These are phyloP conservation scores for Cladophialophora exuberans DNA, from an alignment of 2,329 filamentous ascomycete genomes.

Conservation along the genomic window DNA sequence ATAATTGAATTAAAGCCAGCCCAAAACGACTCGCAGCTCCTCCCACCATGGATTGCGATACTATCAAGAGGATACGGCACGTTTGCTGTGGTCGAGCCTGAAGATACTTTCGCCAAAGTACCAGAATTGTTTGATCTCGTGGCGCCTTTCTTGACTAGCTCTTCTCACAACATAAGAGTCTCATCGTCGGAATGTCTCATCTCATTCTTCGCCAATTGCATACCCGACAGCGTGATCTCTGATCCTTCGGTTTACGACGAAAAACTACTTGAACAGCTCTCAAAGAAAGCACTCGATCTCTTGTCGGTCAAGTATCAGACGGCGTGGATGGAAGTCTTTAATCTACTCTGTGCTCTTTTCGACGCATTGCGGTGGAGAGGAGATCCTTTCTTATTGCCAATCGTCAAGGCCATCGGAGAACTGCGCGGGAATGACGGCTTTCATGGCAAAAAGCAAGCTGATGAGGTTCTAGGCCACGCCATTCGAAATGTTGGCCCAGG, in stretches of 20 bases:
- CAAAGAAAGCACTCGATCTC: conserved; percentile 69
- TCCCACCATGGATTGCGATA: conserved; percentile 96
- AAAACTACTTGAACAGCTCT: conserved; percentile 81
- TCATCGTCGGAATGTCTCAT: conserved; percentile 94
- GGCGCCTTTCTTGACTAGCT: conserved; percentile 78
- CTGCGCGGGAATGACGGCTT: conserved; percentile 87
- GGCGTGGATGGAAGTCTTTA: conserved; percentile 94
- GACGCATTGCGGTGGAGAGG: conserved; percentile 84
- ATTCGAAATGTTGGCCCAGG: conserved; percentile 89
- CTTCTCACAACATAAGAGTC: conserved; percentile 88
- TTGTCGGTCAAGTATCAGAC: conserved; percentile 89
- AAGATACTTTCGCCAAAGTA: conserved; percentile 89
- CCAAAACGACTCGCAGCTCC: conserved; percentile 88
- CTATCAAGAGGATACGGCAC: conserved; percentile 93
- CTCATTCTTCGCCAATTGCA: conserved; percentile 87
- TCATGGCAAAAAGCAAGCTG: conserved; percentile 90
- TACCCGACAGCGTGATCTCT: conserved; percentile 79
- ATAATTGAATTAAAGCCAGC: conserved; percentile 90
- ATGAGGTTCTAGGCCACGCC: conserved; percentile 84
- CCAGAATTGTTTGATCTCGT: conserved; percentile 83
- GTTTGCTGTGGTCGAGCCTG: conserved; percentile 81
- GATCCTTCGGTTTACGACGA: conserved; percentile 93
- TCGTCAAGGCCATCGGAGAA: conserved; percentile 80
- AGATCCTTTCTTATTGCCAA: conserved; percentile 73
- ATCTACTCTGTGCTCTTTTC: conserved; percentile 83